Conservation (phyloP, 768 basidiomycete genomes). For the Calocera viscosa region DNA sequence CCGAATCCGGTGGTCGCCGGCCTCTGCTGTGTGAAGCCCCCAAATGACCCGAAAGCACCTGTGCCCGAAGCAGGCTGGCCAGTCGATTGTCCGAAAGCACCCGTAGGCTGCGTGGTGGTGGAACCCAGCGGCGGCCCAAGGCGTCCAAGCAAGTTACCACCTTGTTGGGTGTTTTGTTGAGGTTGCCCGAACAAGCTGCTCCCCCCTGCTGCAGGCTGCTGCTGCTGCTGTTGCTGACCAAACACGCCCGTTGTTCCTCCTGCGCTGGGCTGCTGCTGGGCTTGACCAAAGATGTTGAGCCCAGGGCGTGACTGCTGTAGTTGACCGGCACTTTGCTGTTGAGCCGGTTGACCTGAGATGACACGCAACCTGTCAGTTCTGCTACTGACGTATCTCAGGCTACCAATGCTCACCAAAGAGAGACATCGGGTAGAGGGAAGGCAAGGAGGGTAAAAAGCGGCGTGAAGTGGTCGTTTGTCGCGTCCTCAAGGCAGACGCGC, state of each 20-base stretch:
- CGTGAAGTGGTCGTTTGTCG: background rate
- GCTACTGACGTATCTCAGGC: too few species aligned
- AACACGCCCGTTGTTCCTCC: too few species aligned
- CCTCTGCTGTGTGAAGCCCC: conserved; percentile 48
- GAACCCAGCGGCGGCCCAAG: background rate
- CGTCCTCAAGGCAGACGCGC: background rate
- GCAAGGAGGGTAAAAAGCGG: background rate
- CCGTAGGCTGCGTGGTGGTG: conserved; percentile 20
- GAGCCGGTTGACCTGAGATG: conserved; percentile 3
- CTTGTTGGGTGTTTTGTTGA: background rate
- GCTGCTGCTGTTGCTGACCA: background rate
- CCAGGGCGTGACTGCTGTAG: too few species aligned
- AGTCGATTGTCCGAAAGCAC: conserved; percentile 25
- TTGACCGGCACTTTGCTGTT: conserved; percentile 3
- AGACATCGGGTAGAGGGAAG: background rate
- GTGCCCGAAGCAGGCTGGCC: conserved; percentile 36
- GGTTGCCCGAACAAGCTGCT: background rate
- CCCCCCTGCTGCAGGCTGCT: background rate
- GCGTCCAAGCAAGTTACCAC: background rate
- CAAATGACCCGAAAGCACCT: conserved; percentile 11
- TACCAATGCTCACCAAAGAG: conserved; percentile 5
- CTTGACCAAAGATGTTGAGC: too few species aligned
- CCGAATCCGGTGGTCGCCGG: conserved; percentile 30
- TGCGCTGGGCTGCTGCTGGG: too few species aligned
- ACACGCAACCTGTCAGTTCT: too few species aligned